Conservation (phyloP, 2,329 filamentous ascomycete species). For the Gyromitra esculenta region DNA sequence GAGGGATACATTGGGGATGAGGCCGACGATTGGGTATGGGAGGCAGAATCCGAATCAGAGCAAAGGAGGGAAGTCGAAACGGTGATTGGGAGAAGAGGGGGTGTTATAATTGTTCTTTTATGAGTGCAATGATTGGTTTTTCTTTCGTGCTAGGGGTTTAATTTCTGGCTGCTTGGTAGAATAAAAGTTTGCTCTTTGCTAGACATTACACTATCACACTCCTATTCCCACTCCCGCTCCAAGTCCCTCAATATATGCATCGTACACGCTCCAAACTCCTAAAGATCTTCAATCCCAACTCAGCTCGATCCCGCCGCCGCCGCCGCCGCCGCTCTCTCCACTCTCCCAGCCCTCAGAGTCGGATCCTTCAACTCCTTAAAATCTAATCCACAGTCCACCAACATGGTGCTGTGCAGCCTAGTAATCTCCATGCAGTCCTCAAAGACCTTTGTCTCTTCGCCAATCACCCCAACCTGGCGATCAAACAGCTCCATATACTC, state of each 20-base stretch:
- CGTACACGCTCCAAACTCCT: conserved; percentile 17
- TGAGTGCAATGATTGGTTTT: not conserved
- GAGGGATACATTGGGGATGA: conserved; percentile 69
- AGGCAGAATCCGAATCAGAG: conserved; percentile 80
- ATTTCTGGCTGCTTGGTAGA: conserved; percentile 3
- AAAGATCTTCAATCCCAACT: conserved; percentile 1
- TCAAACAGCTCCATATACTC: conserved; percentile 85
- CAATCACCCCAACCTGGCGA: conserved; percentile 86
- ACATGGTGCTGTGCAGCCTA: conserved; percentile 78
- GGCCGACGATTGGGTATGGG: conserved; percentile 83
- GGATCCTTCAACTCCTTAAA: conserved; percentile 73
- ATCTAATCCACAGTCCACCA: conserved; percentile 87
- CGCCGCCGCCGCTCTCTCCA: conserved; percentile 60
- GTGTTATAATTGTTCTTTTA: not conserved
- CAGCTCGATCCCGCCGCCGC: conserved; percentile 9
- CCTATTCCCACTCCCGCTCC: not conserved
- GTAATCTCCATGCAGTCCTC: conserved; percentile 83
- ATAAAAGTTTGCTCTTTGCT: conserved; percentile 36
- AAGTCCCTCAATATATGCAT: not conserved
- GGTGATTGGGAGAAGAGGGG: not conserved
- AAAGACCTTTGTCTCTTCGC: conserved; percentile 79
- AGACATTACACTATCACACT: conserved; percentile 17
- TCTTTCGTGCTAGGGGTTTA: not conserved
- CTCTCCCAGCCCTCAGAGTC: conserved; percentile 35
- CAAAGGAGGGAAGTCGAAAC: conserved; percentile 67